A percentile compares a stretch with the other conserved stretches of the same genome.
These are phyloP conservation scores for Ochetophila trinervis DNA, from an alignment of 306 rosid species.

Conservation along the genomic window DNA sequence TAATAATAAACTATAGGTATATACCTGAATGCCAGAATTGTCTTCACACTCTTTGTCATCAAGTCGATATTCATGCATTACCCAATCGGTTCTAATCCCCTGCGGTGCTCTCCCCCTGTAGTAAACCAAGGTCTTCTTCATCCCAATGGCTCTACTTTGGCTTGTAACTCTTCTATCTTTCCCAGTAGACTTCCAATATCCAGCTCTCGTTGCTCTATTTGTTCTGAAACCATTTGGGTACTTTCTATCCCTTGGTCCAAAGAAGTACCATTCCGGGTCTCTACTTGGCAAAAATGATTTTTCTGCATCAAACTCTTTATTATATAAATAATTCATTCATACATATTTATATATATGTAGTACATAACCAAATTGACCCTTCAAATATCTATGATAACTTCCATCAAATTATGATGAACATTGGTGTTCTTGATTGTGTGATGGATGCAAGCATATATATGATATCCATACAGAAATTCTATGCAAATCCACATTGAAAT, in stretches of 20 bases:
- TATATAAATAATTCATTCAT: too few species aligned
- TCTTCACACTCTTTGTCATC: slow-evolving; percentile 80
- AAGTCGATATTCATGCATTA: slow-evolving; percentile 96
- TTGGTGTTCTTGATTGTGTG: too few species aligned
- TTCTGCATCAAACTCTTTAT: slow-evolving; percentile 34
- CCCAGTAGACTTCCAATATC: slow-evolving; percentile 96
- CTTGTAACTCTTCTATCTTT: slow-evolving; percentile 74
- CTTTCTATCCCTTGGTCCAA: slow-evolving; percentile 90
- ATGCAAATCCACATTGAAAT: too few species aligned
- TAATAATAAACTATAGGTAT: not conserved
- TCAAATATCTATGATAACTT: too few species aligned
- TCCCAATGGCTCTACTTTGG: slow-evolving; percentile 81
- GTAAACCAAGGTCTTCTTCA: slow-evolving; percentile 96
- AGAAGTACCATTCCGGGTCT: slow-evolving; percentile 99
- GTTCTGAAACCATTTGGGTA: slow-evolving; percentile 97
- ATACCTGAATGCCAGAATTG: slow-evolving; percentile 67
- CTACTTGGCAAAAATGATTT: slow-evolving; percentile 93
- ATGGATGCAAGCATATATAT: too few species aligned
- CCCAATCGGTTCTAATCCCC: slow-evolving; percentile 95
- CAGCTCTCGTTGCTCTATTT: slow-evolving; percentile 93
- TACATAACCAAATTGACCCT: too few species aligned
- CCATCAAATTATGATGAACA: too few species aligned
- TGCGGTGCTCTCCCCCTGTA: slow-evolving; percentile 98
- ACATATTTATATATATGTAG: too few species aligned
- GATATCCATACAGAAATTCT: too few species aligned